Conservation (phyloP, 23 red algal species). For the Gracilaria vermiculophylla region DNA sequence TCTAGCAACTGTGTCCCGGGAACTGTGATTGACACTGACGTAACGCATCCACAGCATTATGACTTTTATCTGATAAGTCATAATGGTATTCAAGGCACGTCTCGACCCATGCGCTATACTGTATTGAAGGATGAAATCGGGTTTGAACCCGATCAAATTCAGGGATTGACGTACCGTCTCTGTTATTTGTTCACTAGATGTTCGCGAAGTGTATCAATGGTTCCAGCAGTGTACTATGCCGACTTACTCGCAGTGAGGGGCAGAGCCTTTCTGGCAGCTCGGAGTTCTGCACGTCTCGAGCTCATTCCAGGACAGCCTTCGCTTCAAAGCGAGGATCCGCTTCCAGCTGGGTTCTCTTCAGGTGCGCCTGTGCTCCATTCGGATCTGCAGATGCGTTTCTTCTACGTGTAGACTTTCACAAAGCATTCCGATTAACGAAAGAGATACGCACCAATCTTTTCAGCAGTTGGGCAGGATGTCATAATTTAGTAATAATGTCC, state of each 20-base stretch:
- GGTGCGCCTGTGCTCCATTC: not conserved
- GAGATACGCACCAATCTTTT: not conserved
- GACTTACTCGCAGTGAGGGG: constrained; percentile 33
- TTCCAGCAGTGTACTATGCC: constrained; percentile 67
- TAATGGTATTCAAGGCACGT: constrained; percentile 68
- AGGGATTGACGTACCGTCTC: constrained; percentile 49
- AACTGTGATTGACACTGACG: constrained; percentile 49
- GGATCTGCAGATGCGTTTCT: constrained; percentile 5
- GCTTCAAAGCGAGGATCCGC: not conserved
- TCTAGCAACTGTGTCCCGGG: constrained; percentile 67
- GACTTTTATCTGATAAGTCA: constrained; percentile 73
- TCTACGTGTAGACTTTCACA: constrained; percentile 4
- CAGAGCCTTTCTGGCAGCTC: not conserved
- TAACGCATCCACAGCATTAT: constrained; percentile 53
- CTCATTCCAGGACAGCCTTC: constrained; percentile 19
- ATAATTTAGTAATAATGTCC: not conserved
- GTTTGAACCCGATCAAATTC: constrained; percentile 59
- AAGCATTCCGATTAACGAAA: not conserved
- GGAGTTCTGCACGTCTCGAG: constrained; percentile 8
- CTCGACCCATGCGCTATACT: constrained; percentile 64
- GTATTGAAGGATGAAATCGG: constrained; percentile 61
- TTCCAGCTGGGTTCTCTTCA: constrained; percentile 7
- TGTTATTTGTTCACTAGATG: constrained; percentile 52
- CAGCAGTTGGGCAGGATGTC: too few species aligned
- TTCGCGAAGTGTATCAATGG: constrained; percentile 56